Evolutionary conservation across 2,329 filamentous ascomycete genomes (phyloP).

Genomic region (Aspergillus piperis): DNA sequence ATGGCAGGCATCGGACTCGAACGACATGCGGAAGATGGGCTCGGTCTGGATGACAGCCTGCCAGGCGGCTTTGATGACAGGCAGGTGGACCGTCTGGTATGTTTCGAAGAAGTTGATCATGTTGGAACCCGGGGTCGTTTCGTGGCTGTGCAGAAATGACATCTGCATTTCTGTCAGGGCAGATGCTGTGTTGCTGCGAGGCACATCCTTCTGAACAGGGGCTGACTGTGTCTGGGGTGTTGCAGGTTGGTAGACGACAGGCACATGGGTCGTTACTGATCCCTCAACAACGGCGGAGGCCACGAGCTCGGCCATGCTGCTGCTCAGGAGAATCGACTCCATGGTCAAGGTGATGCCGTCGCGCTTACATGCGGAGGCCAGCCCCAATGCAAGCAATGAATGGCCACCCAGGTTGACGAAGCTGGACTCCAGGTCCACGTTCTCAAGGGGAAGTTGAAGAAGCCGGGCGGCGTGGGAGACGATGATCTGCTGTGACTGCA

Average conservation of each 20-base stretch:
- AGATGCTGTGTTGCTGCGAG: neutral
- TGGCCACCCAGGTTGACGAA: neutral
- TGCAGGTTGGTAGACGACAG: neutral
- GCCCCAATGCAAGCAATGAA: neutral
- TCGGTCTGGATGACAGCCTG: conserved; percentile 25
- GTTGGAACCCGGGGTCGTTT: conserved; percentile 8
- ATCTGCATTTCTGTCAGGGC: conserved; percentile 11
- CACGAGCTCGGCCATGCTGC: neutral
- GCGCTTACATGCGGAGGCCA: neutral
- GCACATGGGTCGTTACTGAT: neutral
- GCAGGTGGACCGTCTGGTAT: conserved; percentile 14
- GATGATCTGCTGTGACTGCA: neutral
- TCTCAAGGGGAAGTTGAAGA: neutral
- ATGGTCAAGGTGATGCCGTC: neutral
- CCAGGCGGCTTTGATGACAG: conserved; percentile 29
- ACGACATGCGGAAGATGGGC: conserved; percentile 27
- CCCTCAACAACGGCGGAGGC: neutral
- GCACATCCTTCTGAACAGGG: too few relatives aligned
- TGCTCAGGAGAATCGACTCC: neutral
- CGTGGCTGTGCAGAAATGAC: conserved; percentile 7
- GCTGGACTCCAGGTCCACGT: neutral
- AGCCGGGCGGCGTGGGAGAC: neutral
- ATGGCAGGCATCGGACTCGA: neutral
- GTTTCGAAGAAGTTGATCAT: conserved; percentile 6
- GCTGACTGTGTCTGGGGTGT: neutral